phyloP scores from a whole-genome alignment of 2,329 filamentous ascomycete species.

The Venturia effusa region DNA sequence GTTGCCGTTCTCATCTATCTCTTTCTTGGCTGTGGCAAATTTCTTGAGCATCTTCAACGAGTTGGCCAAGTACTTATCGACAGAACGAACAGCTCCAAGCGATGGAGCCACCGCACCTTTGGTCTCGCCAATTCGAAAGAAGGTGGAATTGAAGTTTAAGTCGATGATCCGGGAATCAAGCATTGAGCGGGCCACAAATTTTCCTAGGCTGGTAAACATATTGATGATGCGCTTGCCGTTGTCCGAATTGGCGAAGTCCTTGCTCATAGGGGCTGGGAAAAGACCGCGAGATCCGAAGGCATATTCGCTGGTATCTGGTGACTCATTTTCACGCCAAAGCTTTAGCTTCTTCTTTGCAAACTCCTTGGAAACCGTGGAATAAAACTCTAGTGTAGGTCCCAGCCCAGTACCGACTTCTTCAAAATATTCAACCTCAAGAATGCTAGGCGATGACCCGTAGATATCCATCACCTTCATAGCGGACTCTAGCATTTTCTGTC shows the following conservation, averaged over 20 bases:
- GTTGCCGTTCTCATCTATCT: slow-evolving; percentile 60
- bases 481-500: slow-evolving; percentile 89
- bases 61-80: slow-evolving; percentile 75
- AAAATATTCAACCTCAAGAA: slow-evolving; percentile 96
- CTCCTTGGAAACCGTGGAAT: slow-evolving; percentile 92
- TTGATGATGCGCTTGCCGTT: slow-evolving; percentile 81
- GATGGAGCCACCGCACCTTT: slow-evolving; percentile 62
- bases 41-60: slow-evolving; percentile 81
- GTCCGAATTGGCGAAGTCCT: slow-evolving; percentile 60
- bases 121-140: slow-evolving; percentile 84
- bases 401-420: slow-evolving; percentile 96
- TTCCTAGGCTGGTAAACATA: slow-evolving; percentile 86
- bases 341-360: slow-evolving; percentile 96
- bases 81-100: slow-evolving; percentile 76
- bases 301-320: slow-evolving; percentile 61
- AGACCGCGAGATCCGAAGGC: slow-evolving; percentile 75
- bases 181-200: slow-evolving; percentile 97
- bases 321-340: slow-evolving; percentile 90
- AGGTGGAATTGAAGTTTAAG: slow-evolving; percentile 91
- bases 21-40: slow-evolving; percentile 73
- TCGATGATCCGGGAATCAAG: slow-evolving; percentile 97
- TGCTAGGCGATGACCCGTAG: slow-evolving; percentile 91
- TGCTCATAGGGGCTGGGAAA: slow-evolving; percentile 84
- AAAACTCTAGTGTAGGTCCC: slow-evolving; percentile 93
- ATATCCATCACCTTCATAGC: slow-evolving; percentile 98